phyloP scores from a whole-genome alignment of 2,329 filamentous ascomycete genomes.

The Phialophora verrucosa region DNA sequence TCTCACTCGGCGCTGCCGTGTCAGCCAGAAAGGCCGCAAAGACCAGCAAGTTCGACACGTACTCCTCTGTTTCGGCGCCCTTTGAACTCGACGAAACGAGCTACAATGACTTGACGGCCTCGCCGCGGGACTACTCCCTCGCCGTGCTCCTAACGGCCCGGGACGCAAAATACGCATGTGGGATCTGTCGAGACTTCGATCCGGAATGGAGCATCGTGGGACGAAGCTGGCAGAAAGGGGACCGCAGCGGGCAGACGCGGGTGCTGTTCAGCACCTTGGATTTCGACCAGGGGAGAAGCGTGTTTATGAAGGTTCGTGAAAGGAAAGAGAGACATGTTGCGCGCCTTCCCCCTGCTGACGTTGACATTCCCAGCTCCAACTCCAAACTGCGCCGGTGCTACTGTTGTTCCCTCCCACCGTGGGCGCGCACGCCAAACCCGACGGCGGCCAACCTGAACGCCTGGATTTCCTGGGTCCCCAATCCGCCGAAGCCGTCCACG shows the following conservation, averaged over 20 bases:
- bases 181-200: constrained; percentile 87
- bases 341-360: background rate
- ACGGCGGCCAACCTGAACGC: constrained; percentile 70
- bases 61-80: constrained; percentile 70
- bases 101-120: constrained; percentile 76
- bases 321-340: background rate
- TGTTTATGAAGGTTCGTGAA: constrained; percentile 76
- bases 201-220: constrained; percentile 89
- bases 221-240: constrained; percentile 85
- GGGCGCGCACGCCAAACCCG: constrained; percentile 76
- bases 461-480: constrained; percentile 85
- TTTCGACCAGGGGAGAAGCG: constrained; percentile 80
- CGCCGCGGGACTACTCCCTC: constrained; percentile 82
- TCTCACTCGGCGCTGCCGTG: constrained; percentile 64
- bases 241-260: constrained; percentile 73
- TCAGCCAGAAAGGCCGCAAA: constrained; percentile 66
- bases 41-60: constrained; percentile 71
- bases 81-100: constrained; percentile 77
- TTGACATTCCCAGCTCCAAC: constrained; percentile 68
- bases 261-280: constrained; percentile 85
- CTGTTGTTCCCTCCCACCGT: constrained; percentile 84
- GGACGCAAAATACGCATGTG: constrained; percentile 81
- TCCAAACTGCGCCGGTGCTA: constrained; percentile 92
- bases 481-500: constrained; percentile 76
- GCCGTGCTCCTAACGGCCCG: constrained; percentile 85